These are phyloP conservation scores for Calonectria crousiana DNA, from an alignment of 2,329 filamentous ascomycete genomes.

Conservation along the genomic window DNA sequence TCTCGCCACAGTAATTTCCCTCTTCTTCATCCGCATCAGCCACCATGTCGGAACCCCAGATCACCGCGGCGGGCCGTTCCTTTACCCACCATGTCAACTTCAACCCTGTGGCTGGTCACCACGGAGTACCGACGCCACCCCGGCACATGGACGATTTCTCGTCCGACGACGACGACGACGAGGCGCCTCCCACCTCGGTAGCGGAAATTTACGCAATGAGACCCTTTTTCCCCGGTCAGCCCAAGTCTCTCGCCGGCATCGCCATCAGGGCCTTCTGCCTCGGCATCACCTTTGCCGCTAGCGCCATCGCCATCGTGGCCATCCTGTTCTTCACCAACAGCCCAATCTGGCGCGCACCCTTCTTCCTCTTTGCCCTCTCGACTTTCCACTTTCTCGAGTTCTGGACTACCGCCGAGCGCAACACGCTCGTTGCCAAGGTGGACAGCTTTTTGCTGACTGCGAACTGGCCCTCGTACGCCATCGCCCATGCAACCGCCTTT, in stretches of 20 bases:
- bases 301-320: constrained; percentile 46
- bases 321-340: constrained; percentile 54
- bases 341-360: constrained; percentile 71
- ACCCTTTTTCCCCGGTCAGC: constrained; percentile 58
- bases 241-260: constrained; percentile 71
- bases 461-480: constrained; percentile 87
- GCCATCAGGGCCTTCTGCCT: constrained; percentile 69
- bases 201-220: constrained; percentile 46
- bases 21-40: constrained; percentile 20
- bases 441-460: constrained; percentile 85
- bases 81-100: constrained; percentile 32
- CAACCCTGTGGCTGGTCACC: constrained; percentile 33
- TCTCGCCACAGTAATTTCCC: constrained; percentile 18
- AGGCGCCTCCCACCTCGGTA: constrained; percentile 32
- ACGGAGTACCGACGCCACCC: constrained; percentile 18
- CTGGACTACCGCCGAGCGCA: constrained; percentile 87
- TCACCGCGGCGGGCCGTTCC: constrained; percentile 15
- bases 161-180: constrained; percentile 25
- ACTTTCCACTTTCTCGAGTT: constrained; percentile 97
- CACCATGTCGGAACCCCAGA: constrained; percentile 30
- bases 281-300: constrained; percentile 57
- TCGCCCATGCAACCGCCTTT: constrained; percentile 82
- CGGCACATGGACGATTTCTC: constrained; percentile 31
- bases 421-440: constrained; percentile 78
- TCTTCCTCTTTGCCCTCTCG: constrained; percentile 77